Base-by-base conservation (phyloP, 805 yeast genomes). In the Nakazawaea siamensis region DNA sequence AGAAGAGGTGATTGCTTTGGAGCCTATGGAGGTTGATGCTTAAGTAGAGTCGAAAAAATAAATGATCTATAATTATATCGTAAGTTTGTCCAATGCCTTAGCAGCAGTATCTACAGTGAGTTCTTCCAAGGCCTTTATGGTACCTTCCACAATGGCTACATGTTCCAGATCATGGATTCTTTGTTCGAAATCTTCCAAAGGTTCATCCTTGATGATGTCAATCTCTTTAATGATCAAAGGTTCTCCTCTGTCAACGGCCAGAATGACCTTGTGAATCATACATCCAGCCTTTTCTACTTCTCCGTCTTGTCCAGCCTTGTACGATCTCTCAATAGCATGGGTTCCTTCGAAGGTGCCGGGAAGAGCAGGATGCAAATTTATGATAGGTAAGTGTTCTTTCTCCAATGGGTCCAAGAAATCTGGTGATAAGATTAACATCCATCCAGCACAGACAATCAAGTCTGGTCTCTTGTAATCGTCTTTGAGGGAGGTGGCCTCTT, bases 291-390 rank as follows among this genome's bases (percentile, higher is more conserved):
- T 73, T 7, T 68, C 46, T 34, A 78, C 73, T 45, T 74, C 70
- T 7, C 95, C 95, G 18, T 74, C 75, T 51, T 88, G 95, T 25
- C 96, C 96, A 10, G 94, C 94, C 49, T 86, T 66, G 90, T 94
- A 92, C 1, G 97, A 95, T 50, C 97, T 68, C 49, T 92, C 96
- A 40, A 92, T 92, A 9, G 98, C 97, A 60, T 85, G 87, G 9
- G 94, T 90, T 4, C 98, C 98, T 39, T 90, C 97, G 64, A 90
- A 92, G 4, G 87, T 87, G 18, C 95, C 95, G 1, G 98, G 98
- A 40, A 92, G 72, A 1, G 98, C 97, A 4, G 98, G 98, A 55
- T 92, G 98, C 41, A 92, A 64, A 51, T 92, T 92, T 49, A 92
- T 87, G 43, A 92, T 88, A 24, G 88, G 84, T 19, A 87, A 69